Conservation (phyloP, 2,329 filamentous ascomycete species). For the Mycocentrospora acerina region DNA sequence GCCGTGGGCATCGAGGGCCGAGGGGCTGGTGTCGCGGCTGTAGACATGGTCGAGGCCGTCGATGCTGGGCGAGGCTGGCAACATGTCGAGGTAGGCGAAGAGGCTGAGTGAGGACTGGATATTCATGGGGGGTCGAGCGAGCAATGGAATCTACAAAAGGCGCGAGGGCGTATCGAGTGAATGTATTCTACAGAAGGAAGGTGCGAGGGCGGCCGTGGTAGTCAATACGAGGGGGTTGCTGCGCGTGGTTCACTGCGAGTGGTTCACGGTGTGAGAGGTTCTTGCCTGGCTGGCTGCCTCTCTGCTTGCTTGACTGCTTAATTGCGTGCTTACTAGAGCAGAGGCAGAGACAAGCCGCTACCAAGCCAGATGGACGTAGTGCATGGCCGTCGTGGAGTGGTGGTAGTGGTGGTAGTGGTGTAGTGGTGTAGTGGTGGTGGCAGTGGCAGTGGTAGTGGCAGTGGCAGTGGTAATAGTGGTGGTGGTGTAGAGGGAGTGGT, state of each 20-base stretch:
- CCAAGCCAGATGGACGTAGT: neutral
- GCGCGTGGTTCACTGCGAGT: too few species aligned
- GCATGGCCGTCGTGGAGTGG: neutral
- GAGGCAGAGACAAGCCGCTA: too few species aligned
- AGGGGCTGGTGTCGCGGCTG: slow-evolving; percentile 29
- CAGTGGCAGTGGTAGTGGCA: neutral
- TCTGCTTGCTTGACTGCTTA: neutral
- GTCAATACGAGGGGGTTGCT: too few species aligned
- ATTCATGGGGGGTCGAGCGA: slow-evolving; percentile 17
- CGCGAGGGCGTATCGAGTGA: too few species aligned
- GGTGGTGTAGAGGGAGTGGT: slow-evolving; percentile 1
- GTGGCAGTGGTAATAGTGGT: neutral
- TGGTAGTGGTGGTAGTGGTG: neutral
- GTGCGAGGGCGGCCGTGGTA: too few species aligned
- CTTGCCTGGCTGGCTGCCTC: too few species aligned
- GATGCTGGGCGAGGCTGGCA: slow-evolving; percentile 16
- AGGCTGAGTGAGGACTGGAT: slow-evolving; percentile 17
- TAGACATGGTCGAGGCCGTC: slow-evolving; percentile 12
- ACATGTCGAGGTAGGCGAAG: slow-evolving; percentile 24
- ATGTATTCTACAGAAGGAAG: too few species aligned
- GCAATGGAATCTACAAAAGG: too few species aligned
- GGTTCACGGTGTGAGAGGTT: too few species aligned
- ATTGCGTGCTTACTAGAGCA: too few species aligned
- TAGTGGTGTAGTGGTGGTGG: neutral
- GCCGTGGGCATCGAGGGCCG: slow-evolving; percentile 19